Percentiles rank a stretch among this genome's conserved stretches.
phyloP scores from a whole-genome alignment of 1,284 basidiomycete species.

The Trametes pubescens region DNA sequence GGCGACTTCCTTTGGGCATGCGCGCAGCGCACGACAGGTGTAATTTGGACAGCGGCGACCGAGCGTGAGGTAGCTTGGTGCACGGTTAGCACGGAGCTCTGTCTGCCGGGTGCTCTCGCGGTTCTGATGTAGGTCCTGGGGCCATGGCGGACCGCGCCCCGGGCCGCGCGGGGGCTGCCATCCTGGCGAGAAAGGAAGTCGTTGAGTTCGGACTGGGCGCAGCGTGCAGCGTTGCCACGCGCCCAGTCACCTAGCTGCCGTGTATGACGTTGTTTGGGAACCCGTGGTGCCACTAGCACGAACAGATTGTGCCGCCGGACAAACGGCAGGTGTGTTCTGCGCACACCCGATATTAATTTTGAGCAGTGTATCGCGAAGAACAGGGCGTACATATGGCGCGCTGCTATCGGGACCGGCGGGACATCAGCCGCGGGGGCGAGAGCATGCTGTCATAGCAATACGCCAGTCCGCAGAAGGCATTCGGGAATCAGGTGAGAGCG shows the following conservation, averaged over 20 bases:
- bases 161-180: constrained; percentile 4
- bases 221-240: background rate
- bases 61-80: constrained; percentile 2
- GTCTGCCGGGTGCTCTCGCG: background rate
- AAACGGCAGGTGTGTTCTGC: background rate
- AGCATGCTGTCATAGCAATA: constrained; percentile 15
- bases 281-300: background rate
- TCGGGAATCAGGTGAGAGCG: constrained; percentile 19
- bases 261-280: constrained; percentile 8
- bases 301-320: background rate
- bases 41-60: background rate
- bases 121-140: background rate
- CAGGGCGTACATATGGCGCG: background rate
- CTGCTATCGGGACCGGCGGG: background rate
- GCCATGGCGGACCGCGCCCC: constrained; percentile 4
- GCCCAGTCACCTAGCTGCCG: background rate
- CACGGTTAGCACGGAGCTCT: background rate
- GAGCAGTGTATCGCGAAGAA: background rate
- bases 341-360: background rate
- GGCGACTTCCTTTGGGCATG: constrained; percentile 1
- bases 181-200: background rate
- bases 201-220: background rate
- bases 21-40: background rate
- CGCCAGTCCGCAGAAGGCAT: constrained; percentile 1
- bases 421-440: background rate